phyloP scores from a whole-genome alignment of 140 eudicot species.

The Ambrosia hybrid region DNA sequence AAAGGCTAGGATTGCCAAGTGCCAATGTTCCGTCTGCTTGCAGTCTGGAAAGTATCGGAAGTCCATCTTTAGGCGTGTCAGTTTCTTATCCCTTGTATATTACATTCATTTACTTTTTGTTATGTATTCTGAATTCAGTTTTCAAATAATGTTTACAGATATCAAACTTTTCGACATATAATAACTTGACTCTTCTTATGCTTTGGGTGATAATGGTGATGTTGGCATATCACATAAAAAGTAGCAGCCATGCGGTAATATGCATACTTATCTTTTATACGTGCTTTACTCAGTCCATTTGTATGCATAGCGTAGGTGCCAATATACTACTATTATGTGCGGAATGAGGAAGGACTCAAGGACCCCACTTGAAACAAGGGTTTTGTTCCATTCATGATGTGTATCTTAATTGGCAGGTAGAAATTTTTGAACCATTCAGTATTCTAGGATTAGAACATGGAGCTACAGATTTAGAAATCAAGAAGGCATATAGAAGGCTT shows the following conservation, averaged over 20 bases:
- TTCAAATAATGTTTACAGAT: conserved; percentile 54
- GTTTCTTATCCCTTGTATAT: conserved; percentile 24
- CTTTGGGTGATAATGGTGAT: conserved; percentile 80
- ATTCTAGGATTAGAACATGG: conserved; percentile 91
- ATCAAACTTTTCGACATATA: conserved; percentile 84
- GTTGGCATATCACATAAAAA: conserved; percentile 71
- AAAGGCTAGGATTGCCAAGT: conserved; percentile 55
- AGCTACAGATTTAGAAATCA: conserved; percentile 83
- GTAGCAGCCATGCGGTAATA: conserved; percentile 62
- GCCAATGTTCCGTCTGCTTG: conserved; percentile 84
- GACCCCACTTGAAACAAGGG: too few species aligned
- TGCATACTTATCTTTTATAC: too few species aligned
- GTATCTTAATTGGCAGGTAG: conserved; percentile 51
- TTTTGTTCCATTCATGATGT: too few species aligned
- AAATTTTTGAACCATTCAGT: conserved; percentile 88
- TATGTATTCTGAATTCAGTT: not conserved
- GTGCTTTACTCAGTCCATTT: too few species aligned
- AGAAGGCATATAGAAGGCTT: conserved; percentile 89
- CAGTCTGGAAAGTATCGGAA: conserved; percentile 85
- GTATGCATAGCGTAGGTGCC: too few species aligned
- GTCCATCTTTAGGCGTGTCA: conserved; percentile 73
- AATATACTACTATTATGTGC: too few species aligned
- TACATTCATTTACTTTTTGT: not conserved
- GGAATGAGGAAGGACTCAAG: too few species aligned
- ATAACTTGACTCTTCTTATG: conserved; percentile 75